A percentile compares a stretch with the other conserved stretches of the same genome.
Conservation (phyloP, 2,329 filamentous ascomycete species). For the Talaromyces sp. region DNA sequence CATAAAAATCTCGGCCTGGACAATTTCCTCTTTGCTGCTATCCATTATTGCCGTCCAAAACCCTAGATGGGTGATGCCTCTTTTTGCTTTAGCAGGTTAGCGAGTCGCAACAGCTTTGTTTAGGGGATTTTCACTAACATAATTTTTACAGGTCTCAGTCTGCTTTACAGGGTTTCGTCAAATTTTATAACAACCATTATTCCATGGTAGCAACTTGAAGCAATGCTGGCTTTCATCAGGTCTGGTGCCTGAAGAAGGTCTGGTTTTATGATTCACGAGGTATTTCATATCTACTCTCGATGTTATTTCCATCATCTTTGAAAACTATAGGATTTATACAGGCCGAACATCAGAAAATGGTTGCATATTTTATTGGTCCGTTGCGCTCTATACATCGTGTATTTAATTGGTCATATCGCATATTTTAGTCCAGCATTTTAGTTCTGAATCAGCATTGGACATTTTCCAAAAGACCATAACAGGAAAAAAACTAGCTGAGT, state of each 20-base stretch:
- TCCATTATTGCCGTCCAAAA: slow-evolving; percentile 22
- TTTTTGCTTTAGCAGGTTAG: slow-evolving; percentile 15
- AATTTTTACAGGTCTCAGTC: neutral
- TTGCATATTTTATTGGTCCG: neutral
- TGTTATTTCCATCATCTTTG: neutral
- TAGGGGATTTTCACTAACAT: neutral
- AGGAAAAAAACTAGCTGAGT: neutral
- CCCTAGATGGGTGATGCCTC: slow-evolving; percentile 16
- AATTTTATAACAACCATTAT: neutral
- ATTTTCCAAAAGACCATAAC: neutral
- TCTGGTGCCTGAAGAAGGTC: neutral
- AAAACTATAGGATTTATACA: neutral
- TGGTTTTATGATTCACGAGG: neutral
- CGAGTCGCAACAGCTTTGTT: neutral
- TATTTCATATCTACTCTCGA: neutral
- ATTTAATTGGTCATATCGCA: neutral
- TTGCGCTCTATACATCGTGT: neutral
- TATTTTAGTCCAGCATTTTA: neutral
- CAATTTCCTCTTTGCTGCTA: slow-evolving; percentile 22
- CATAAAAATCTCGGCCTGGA: slow-evolving; percentile 18
- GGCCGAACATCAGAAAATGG: neutral
- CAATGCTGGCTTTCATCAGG: neutral
- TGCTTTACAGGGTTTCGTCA: neutral
- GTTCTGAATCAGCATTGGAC: neutral
- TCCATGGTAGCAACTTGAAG: neutral